Evolutionary conservation across 306 rosid genomes (phyloP), one percentile per base, ranked within the genome.

Genomic region (Datisca glomerata): DNA sequence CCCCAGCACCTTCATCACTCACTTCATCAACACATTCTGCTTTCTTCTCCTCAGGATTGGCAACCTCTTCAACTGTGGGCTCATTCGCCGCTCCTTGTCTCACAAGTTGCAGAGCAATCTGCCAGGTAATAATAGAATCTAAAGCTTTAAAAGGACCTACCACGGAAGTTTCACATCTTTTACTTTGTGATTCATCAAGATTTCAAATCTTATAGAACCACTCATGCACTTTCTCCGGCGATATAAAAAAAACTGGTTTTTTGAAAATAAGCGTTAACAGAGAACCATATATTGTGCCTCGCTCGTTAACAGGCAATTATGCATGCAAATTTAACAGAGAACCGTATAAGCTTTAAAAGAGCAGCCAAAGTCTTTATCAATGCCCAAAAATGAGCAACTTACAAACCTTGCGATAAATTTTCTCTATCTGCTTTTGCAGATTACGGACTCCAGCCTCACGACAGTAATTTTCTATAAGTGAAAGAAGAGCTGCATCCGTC

Each of bases 391-490:
- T 20, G 13, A 35, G 8, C 14, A 11, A 50, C 16, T 47, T 31
- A 57, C 66, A 60, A 61, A 91, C 98, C 96, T 91, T 91, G 49
- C 85, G 79, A 50, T 84, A 91, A 41, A 91, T 80, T 74, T 80
- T 91, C 59, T 91, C 98, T 33, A 84, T 75, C 46, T 84, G 92
- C 80, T 91, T 91, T 65, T 84, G 96, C 56, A 84, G 98, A 64
- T 91, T 91, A 56, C 96, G 61, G 35, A 91, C 94, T 27, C 96
- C 93, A 18, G 96, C 74, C 71, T 89, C 98, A 32, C 93, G 78
- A 57, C 92, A 84, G 56, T 91, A 91, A 67, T 68, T 84, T 67
- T 91, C 98, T 38, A 91, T 64, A 28, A 91, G 70, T 55, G 75
- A 54, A 56, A 84, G 96, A 62, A 91, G 91, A 43, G 98, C 96